A percentile compares a stretch with the other conserved stretches of the same genome.
These are phyloP conservation scores for Yamagishiella unicocca DNA, from an alignment of 139 green algal genomes.

Conservation along the genomic window DNA sequence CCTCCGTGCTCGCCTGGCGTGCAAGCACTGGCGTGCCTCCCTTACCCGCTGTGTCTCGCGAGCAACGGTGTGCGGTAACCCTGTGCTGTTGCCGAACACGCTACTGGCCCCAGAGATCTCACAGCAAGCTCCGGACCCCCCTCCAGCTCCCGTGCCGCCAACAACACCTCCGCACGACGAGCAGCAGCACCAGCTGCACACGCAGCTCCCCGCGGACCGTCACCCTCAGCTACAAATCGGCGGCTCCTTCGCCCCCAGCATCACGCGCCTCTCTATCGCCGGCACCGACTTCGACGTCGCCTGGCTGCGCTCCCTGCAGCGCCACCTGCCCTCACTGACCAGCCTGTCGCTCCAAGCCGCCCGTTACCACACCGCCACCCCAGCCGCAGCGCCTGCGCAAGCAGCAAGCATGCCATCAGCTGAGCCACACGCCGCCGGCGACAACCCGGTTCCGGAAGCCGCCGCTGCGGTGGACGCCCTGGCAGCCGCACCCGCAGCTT, in stretches of 20 bases:
- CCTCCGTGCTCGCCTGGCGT: slow-evolving; percentile 16
- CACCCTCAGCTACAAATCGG: neutral
- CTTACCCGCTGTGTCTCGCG: neutral
- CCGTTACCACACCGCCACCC: neutral
- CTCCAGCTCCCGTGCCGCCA: neutral
- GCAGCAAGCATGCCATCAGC: too few species aligned
- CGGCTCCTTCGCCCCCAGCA: neutral
- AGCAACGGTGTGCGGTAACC: neutral
- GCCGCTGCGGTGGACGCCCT: too few species aligned
- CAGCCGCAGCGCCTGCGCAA: neutral
- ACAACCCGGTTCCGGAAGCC: too few species aligned
- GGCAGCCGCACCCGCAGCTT: too few species aligned
- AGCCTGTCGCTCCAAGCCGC: neutral
- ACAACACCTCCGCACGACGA: neutral
- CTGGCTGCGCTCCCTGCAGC: neutral
- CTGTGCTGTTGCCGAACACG: neutral
- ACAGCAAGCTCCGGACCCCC: neutral
- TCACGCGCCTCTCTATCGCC: neutral
- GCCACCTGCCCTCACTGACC: neutral
- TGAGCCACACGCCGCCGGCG: too few species aligned
- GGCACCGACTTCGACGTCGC: neutral
- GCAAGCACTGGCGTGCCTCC: slow-evolving; percentile 31
- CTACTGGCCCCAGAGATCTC: neutral
- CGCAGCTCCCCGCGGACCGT: neutral
- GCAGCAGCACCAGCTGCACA: neutral